Conservation (phyloP, 495 filamentous ascomycete species). For the Aspergillus cavernicola region DNA sequence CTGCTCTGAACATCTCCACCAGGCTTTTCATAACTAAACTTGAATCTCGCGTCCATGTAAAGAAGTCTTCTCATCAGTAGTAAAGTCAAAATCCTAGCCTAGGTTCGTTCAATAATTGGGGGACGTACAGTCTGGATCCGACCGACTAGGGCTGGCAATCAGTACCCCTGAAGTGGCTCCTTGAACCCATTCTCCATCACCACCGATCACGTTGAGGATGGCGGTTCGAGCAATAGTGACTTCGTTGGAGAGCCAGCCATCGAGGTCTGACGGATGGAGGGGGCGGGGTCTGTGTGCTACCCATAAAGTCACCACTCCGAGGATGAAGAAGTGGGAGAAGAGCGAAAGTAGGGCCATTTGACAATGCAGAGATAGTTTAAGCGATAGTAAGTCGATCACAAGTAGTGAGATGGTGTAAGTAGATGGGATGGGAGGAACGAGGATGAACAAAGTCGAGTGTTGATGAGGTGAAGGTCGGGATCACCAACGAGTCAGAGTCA, state of each 20-base stretch:
- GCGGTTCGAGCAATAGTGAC: conserved; percentile 6
- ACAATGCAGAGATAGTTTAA: too few relatives aligned
- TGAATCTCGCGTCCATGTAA: conserved; percentile 72
- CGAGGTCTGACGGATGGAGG: conserved; percentile 7
- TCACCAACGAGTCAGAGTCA: too few relatives aligned
- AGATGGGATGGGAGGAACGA: too few relatives aligned
- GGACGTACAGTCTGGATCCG: conserved; percentile 56
- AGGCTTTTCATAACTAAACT: conserved; percentile 59
- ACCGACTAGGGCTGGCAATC: conserved; percentile 59
- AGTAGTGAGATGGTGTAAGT: too few relatives aligned
- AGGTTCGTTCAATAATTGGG: neutral
- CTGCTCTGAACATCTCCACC: conserved; percentile 55
- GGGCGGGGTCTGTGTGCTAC: conserved; percentile 4
- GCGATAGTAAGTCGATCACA: too few relatives aligned
- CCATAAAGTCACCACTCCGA: neutral
- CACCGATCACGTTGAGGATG: conserved; percentile 14
- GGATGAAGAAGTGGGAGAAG: neutral
- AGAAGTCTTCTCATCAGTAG: conserved; percentile 40
- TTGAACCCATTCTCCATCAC: conserved; percentile 9
- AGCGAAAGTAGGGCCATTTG: conserved; percentile 2
- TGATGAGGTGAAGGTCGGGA: too few relatives aligned
- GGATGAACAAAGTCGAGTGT: too few relatives aligned
- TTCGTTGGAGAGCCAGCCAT: conserved; percentile 11
- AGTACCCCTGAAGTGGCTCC: conserved; percentile 50
- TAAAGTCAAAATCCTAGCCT: neutral